Evolutionary conservation across 148 eudicot genomes (phyloP).

Genomic region (Beta vulgaris): DNA sequence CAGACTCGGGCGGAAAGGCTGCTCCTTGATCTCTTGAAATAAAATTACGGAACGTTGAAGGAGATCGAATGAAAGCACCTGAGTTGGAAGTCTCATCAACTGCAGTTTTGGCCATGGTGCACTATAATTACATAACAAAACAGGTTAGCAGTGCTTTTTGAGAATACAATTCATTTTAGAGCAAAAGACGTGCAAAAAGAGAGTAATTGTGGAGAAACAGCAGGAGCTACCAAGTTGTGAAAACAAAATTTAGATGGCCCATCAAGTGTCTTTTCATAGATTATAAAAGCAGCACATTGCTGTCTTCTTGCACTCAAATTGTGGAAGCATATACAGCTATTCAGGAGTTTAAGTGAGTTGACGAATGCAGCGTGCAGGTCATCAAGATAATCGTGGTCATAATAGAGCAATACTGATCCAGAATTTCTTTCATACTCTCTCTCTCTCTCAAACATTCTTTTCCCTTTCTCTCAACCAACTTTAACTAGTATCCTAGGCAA

Average conservation of each 20-base stretch:
- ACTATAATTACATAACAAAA: neutral
- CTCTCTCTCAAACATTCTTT: neutral
- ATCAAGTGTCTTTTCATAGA: too few relatives aligned
- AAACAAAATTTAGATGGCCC: too few relatives aligned
- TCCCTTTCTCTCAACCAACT: too few relatives aligned
- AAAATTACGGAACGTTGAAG: conserved; percentile 66
- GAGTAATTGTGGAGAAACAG: neutral
- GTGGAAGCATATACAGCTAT: neutral
- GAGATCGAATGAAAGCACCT: conserved; percentile 70
- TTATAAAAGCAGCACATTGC: neutral
- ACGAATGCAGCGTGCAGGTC: neutral
- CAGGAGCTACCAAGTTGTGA: too few relatives aligned
- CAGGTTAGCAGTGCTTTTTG: neutral
- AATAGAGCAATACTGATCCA: neutral
- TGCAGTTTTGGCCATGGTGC: conserved; percentile 66
- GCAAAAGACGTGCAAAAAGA: neutral
- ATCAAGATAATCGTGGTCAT: neutral
- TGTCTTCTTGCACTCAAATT: neutral
- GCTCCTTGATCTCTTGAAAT: conserved; percentile 74
- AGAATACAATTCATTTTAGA: neutral
- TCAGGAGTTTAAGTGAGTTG: neutral
- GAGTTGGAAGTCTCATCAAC: conserved; percentile 61
- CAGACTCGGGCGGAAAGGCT: conserved; percentile 62
- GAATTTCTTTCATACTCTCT: neutral
- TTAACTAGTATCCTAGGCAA: too few relatives aligned